Evolutionary conservation across 768 basidiomycete genomes (phyloP), one percentile per base, ranked within the genome.

Genomic region (Termitomyces sp.): DNA sequence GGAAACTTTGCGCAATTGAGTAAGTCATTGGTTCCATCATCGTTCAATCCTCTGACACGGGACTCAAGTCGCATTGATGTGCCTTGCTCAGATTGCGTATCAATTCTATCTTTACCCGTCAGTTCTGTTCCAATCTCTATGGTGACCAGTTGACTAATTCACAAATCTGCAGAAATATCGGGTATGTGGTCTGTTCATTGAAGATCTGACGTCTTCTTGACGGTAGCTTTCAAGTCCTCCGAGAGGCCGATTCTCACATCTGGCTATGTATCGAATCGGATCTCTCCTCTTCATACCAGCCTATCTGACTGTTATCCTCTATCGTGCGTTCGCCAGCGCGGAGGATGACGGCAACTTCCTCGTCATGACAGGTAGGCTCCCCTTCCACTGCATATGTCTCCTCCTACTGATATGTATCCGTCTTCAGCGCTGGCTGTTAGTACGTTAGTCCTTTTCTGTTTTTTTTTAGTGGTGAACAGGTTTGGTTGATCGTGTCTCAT

Each of bases 1-100:
- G 89, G 88, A 1, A 84, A 97, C 71, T 99, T 95, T 72, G 92
- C 95, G 2, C 86, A 93, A 67, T 80, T 98, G 17, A 94, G 88
- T 92, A 58, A 51, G 82, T 73, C 9, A 23, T 47, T 2, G 5
- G 28, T 27, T 54, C 12, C 47, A n/a, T 21, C 45, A 14, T 46
- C 44, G 10, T 42, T 50, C 21, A 43, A 30, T 42, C 14, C 45
- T 39, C 45, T 62, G 28, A 60, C 21, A 43, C 54, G 41, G 45
- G 55, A n/a, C 16, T 61, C 10, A 61, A 93, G 91, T 91, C 67
- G 91, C 91, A 6, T 64, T 96, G 55, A 96, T 97, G 94, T 95
- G 92, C 70, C 77, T 94, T n/a, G 90, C 86, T 59, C 94, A 95
- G 69, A 89, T 97, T 51, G 84, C 86, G 37, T 96, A 94, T 67